Evolutionary conservation across 805 yeast genomes (phyloP), one percentile per base, ranked within the genome.

Genomic region (Zygosaccharomyces siamensis): DNA sequence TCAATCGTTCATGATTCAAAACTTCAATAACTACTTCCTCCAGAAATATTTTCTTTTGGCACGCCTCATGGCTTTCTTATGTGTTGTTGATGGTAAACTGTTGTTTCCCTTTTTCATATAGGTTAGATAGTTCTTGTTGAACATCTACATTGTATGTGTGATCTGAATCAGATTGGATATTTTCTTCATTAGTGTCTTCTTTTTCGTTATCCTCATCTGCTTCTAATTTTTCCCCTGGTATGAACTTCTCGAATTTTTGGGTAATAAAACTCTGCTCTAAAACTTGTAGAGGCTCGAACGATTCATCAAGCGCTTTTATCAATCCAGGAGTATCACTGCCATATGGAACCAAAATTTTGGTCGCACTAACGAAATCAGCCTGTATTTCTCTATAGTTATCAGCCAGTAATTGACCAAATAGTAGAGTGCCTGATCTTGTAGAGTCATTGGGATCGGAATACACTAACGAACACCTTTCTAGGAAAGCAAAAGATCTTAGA

Each of bases 271-370:
- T 43, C 3, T 43, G 41, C 5, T 56, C 31, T 32, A 48, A n/a
- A 3, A 45, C 42, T 26, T 46, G 41, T n/a, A 56, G 57, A 14
- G 66, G 62, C n/a, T 69, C 63, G 16, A 72, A 64, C 0, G 45
- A 39, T 4, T 69, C 75, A 45, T 66, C 61, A 18, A 75, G 43
- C 0, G 73, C 64, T 31, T 66, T 57, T 24, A 83, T 80, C 54
- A 79, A 75, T 18, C 71, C 70, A 71, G 75, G 69, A 3, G 81
- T 64, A 52, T 83, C 89, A 67, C 74, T 68, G 0, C 77, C 80
- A 5, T 50, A 48, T 0, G 84, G 83, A 2, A 81, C 69, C 18
- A 63, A 52, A 27, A 72, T 56, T 26, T 65, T 61, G 5, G 59
- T 47, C 7, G 57, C 49, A 11, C 49, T 39, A 3, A 49, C 53